phyloP scores from a whole-genome alignment of 2,329 filamentous ascomycete species.

The Aspergillus felis region DNA sequence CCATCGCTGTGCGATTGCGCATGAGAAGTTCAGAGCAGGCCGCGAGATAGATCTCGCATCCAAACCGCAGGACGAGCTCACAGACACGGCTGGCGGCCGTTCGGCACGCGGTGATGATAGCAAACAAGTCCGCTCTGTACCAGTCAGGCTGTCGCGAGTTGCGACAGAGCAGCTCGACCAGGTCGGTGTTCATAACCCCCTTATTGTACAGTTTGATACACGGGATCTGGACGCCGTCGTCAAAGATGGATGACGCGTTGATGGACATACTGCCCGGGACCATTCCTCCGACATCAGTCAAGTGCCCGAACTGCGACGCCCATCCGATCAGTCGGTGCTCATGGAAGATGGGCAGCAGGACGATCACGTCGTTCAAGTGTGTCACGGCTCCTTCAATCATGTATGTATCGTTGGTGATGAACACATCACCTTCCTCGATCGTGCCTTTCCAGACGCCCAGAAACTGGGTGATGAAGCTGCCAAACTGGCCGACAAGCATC shows the following conservation, averaged over 20 bases:
- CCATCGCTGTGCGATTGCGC: conserved; percentile 44
- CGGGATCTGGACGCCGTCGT: conserved; percentile 50
- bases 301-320: conserved; percentile 50
- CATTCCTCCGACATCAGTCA: conserved; percentile 46
- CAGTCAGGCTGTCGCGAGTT: conserved; percentile 49
- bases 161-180: conserved; percentile 46
- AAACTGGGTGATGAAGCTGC: conserved; percentile 48
- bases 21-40: conserved; percentile 43
- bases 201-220: conserved; percentile 46
- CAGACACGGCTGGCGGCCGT: conserved; percentile 44
- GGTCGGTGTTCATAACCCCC: conserved; percentile 42
- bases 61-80: conserved; percentile 46
- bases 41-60: conserved; percentile 44
- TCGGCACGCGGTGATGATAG: conserved; percentile 46
- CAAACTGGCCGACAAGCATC: conserved; percentile 52
- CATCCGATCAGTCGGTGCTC: conserved; percentile 45
- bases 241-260: conserved; percentile 46
- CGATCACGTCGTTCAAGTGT: conserved; percentile 50
- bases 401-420: conserved; percentile 51
- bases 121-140: conserved; percentile 47
- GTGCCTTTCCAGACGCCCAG: conserved; percentile 45
- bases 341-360: conserved; percentile 47
- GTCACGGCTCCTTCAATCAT: conserved; percentile 48
- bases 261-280: conserved; percentile 51
- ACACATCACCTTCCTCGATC: conserved; percentile 49